phyloP scores from a whole-genome alignment of 2,329 filamentous ascomycete species.

The Proliferodiscus dingleyae region DNA sequence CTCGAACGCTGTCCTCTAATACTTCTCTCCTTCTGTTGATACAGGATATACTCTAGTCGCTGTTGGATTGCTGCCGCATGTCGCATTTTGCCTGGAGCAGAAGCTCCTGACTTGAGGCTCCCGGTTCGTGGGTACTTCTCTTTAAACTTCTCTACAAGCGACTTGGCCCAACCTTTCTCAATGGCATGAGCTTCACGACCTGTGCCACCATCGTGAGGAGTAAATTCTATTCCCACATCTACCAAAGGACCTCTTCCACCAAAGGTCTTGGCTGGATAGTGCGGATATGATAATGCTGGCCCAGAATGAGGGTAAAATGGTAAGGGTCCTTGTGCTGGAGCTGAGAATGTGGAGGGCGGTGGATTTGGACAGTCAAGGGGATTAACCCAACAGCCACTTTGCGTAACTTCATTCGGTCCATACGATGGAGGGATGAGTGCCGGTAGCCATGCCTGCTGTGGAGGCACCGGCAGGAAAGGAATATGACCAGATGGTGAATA shows the following conservation, averaged over 20 bases:
- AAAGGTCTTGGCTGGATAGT: slow-evolving; percentile 2
- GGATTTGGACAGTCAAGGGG: slow-evolving; percentile 1
- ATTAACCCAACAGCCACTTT: slow-evolving; percentile 2
- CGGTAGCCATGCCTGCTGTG: slow-evolving; percentile 5
- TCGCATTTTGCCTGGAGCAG: slow-evolving; percentile 9
- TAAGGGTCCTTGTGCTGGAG: neutral
- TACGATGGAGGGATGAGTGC: slow-evolving; percentile 2
- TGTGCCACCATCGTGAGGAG: slow-evolving; percentile 14
- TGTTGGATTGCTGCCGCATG: slow-evolving; percentile 25
- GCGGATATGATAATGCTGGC: neutral
- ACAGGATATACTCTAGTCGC: slow-evolving; percentile 23
- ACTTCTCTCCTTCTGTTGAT: slow-evolving; percentile 22
- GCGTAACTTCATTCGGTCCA: slow-evolving; percentile 1
- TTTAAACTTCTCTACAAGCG: slow-evolving; percentile 23
- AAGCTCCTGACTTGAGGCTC: slow-evolving; percentile 8
- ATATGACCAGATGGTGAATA: too few species aligned
- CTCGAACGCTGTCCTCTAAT: slow-evolving; percentile 3
- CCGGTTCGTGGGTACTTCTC: slow-evolving; percentile 31
- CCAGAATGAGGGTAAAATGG: neutral
- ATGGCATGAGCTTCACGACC: slow-evolving; percentile 22
- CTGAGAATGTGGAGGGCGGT: neutral
- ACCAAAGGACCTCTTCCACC: slow-evolving; percentile 3
- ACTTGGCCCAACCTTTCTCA: slow-evolving; percentile 19
- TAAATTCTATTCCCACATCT: slow-evolving; percentile 1
- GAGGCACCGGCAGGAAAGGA: too few species aligned